phyloP scores from a whole-genome alignment of 2,329 filamentous ascomycete species.

The Apiospora rasikravindrae region DNA sequence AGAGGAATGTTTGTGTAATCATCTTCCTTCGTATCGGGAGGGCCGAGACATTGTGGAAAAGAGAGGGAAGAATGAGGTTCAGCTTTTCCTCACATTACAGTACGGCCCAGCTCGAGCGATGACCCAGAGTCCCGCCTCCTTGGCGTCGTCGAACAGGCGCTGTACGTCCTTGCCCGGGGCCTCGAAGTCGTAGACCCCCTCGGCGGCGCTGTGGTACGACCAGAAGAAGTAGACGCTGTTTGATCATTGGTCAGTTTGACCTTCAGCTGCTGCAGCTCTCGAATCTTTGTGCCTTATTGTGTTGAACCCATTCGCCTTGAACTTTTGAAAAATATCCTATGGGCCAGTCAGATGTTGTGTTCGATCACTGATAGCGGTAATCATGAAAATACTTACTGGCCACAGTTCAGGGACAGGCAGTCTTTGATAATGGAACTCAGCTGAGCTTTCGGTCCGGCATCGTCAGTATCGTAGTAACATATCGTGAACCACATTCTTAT shows the following conservation, averaged over 20 bases:
- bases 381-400: conserved; percentile 35
- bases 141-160: conserved; percentile 54
- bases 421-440: conserved; percentile 59
- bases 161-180: conserved; percentile 45
- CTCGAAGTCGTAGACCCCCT: conserved; percentile 49
- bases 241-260: conserved; percentile 22
- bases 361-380: too few relatives aligned
- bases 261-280: neutral
- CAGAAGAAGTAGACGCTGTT: conserved; percentile 53
- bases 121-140: conserved; percentile 56
- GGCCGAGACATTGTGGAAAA: neutral
- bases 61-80: neutral
- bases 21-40: too few relatives aligned
- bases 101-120: conserved; percentile 58
- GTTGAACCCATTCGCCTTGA: conserved; percentile 30
- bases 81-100: conserved; percentile 40
- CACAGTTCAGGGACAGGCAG: conserved; percentile 60
- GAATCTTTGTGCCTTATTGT: conserved; percentile 22
- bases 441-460: conserved; percentile 38
- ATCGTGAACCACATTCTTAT: neutral
- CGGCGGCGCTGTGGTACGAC: conserved; percentile 51
- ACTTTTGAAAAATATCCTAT: conserved; percentile 30
- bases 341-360: neutral
- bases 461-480: neutral
- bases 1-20: neutral